Base-by-base conservation (phyloP, 768 basidiomycete species). In the Chlorophyllum brunneum region DNA sequence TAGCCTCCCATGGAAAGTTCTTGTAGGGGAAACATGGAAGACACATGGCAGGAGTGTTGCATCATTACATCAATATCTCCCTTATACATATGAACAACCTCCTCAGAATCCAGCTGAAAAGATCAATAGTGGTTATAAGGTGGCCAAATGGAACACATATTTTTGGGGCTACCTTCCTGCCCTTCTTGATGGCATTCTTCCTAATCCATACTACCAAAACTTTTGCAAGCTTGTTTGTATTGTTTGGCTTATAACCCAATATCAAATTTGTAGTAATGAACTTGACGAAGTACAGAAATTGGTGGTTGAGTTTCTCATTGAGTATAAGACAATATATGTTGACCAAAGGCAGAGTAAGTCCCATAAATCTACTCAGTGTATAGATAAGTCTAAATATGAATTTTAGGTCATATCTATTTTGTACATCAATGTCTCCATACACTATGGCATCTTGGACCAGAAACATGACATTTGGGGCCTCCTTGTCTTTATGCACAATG, bases 101-200 rank as follows among this genome's bases (percentile, higher is more conserved):
- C 67, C 67, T 33, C 61, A 58, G 11, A 66, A 66, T 55, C 63
- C 59, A 10, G 65, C 63, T 0, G 61, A 70, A 48, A 73, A 73
- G 33, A 65, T 73, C 5, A 57, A 54, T 3, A 70, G 67, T 51
- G 69, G 72, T 0, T 76, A 73, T 55, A 73, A 74, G 39, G 70
- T 70, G 1, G 60, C 58, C 24, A 71, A 76, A 48, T 76, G 47
- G 30, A 53, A 59, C 2, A 39, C 58, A 0, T 73, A 71, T 48
- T 9, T 73, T 11, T 72, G 57, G 57, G 66, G 69, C 0, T 63
- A 70, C 24, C 66, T 64, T 8, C 71, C 69, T 7, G 68, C 58
- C 9, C 58, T 71, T 13, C 60, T 71, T 22, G 51, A 54, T 11
- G 24, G 41, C 0, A 30, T 69, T n/a, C 63, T 72, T 11, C 71